Conservation (phyloP, 345 rosid species). For the Rhodamnia argentea region DNA sequence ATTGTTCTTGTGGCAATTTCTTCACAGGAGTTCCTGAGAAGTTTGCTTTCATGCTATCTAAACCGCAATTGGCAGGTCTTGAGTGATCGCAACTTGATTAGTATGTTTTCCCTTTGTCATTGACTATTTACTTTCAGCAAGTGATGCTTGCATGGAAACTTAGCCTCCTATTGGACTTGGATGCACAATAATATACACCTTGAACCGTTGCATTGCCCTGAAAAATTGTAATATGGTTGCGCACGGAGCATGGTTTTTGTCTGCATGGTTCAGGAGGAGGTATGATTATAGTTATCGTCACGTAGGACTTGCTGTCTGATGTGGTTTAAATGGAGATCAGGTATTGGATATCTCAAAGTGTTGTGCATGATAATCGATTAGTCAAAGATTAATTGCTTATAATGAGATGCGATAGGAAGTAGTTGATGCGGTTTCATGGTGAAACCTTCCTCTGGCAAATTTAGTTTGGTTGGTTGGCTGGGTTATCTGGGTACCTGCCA, state of each 20-base stretch:
- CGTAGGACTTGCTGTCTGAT: background rate
- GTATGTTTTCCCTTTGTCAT: background rate
- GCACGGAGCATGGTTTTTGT: background rate
- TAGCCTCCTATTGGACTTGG: background rate
- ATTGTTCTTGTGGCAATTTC: background rate
- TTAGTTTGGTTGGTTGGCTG: background rate
- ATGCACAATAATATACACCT: background rate
- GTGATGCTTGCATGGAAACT: background rate
- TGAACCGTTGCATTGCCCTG: background rate
- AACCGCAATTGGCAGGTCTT: background rate
- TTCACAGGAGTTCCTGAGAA: background rate
- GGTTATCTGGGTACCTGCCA: background rate
- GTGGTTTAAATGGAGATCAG: background rate
- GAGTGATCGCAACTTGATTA: background rate
- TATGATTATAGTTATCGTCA: background rate
- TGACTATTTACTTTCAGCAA: background rate
- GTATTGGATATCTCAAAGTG: background rate
- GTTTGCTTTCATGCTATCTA: background rate
- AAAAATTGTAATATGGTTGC: background rate
- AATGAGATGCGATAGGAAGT: background rate
- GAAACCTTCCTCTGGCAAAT: background rate
- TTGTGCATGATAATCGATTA: background rate
- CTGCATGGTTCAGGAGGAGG: background rate
- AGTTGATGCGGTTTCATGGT: background rate
- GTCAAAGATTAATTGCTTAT: background rate